phyloP scores from a whole-genome alignment of 257 asterid species.

The Solanum arcanum region DNA sequence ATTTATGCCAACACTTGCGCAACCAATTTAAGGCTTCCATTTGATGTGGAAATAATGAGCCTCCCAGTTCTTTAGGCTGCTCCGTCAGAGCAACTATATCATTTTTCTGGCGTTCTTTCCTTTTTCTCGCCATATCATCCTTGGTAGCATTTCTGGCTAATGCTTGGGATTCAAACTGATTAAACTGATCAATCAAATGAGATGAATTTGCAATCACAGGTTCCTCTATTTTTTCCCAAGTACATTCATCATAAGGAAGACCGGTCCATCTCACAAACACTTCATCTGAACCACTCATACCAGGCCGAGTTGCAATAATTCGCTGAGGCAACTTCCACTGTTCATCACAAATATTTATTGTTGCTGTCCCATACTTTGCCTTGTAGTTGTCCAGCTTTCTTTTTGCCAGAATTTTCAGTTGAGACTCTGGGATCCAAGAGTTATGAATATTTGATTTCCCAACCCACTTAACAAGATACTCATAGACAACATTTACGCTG shows the following conservation, averaged over 20 bases:
- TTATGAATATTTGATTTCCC: slow-evolving; percentile 89
- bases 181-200: slow-evolving; percentile 59
- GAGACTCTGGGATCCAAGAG: slow-evolving; percentile 79
- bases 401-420: slow-evolving; percentile 72
- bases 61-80: slow-evolving; percentile 95
- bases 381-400: slow-evolving; percentile 88
- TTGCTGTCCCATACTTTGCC: slow-evolving; percentile 69
- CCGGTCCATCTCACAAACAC: slow-evolving; percentile 81
- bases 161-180: slow-evolving; percentile 64
- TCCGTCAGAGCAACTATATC: slow-evolving; percentile 65
- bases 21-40: slow-evolving; percentile 97
- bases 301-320: slow-evolving; percentile 58
- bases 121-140: slow-evolving; percentile 28
- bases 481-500: slow-evolving; percentile 29
- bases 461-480: slow-evolving; percentile 92
- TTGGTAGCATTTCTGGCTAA: slow-evolving; percentile 35
- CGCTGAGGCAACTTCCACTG: slow-evolving; percentile 91
- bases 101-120: slow-evolving; percentile 23
- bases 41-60: slow-evolving; percentile 90
- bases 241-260: slow-evolving; percentile 91
- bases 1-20: slow-evolving; percentile 86
- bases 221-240: slow-evolving; percentile 89
- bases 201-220: slow-evolving; percentile 47
- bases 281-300: slow-evolving; percentile 55
- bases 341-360: slow-evolving; percentile 72